A percentile compares a stretch with the other conserved stretches of the same genome.
phyloP scores from a whole-genome alignment of 2,329 filamentous ascomycete species.

The Colletotrichum phormii region DNA sequence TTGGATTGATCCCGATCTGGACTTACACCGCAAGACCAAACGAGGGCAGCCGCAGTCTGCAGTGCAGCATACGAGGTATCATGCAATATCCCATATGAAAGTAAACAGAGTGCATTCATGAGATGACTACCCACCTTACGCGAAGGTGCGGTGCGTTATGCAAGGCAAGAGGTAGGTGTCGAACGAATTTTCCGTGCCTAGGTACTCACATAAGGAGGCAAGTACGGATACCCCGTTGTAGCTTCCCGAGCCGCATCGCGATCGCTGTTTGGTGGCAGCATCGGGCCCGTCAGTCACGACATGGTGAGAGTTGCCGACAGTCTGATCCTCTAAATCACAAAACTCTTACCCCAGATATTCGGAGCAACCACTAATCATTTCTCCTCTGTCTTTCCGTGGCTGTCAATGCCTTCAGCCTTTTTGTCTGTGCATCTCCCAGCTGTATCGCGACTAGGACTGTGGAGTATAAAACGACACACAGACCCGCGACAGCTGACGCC shows the following conservation, averaged over 20 bases:
- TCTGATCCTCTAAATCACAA: neutral
- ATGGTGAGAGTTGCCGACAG: neutral
- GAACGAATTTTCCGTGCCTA: too few relatives aligned
- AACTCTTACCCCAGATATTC: neutral
- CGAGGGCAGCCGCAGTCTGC: neutral
- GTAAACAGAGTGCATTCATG: neutral
- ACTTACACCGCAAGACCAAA: neutral
- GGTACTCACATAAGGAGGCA: too few relatives aligned
- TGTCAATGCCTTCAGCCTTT: neutral
- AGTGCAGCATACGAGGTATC: neutral
- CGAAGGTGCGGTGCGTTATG: too few relatives aligned
- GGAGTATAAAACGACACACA: neutral
- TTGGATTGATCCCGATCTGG: neutral
- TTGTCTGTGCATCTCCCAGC: neutral
- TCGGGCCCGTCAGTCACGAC: conserved; percentile 2
- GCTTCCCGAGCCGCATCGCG: conserved; percentile 10
- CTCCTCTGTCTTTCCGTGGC: neutral
- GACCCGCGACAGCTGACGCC: neutral
- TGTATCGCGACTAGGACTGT: neutral
- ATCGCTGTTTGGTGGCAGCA: conserved; percentile 24
- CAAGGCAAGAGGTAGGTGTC: too few relatives aligned
- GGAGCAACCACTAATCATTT: neutral
- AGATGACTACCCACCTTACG: too few relatives aligned
- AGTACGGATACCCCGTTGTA: neutral
- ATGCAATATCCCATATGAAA: neutral